These are phyloP conservation scores for Globisporangium spiculum DNA, from an alignment of 352 stramenopile species.

Conservation along the genomic window DNA sequence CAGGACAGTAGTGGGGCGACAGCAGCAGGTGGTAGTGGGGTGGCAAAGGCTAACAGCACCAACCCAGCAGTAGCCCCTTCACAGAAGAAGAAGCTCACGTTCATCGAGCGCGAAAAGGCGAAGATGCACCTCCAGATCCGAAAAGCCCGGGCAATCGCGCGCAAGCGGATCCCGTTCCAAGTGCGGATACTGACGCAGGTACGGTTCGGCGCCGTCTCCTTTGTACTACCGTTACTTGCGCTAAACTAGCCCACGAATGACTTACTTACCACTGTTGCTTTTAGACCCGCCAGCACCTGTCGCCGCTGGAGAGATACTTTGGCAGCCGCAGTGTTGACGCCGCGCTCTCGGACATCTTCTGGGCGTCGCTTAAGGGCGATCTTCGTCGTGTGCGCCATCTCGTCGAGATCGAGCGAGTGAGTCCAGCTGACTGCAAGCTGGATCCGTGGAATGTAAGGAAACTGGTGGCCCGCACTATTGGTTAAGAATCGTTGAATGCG, in stretches of 20 bases:
- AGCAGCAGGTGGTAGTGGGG: background rate
- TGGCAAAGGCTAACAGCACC: background rate
- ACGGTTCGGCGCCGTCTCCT: no score
- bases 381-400: slow-evolving; percentile 50
- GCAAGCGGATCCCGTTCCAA: slow-evolving; percentile 65
- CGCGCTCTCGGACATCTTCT: slow-evolving; percentile 67
- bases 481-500: background rate
- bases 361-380: slow-evolving; percentile 63
- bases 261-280: no score
- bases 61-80: background rate
- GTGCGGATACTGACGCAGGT: slow-evolving; percentile 61
- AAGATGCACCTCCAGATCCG: slow-evolving; percentile 58
- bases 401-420: slow-evolving; percentile 55
- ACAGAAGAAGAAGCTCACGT: slow-evolving; percentile 31
- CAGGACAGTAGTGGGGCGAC: background rate
- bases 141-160: slow-evolving; percentile 43
- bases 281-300: slow-evolving; percentile 36
- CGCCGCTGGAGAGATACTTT: slow-evolving; percentile 71
- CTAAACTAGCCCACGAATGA: no score
- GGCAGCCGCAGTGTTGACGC: slow-evolving; percentile 42
- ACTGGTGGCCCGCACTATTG: background rate
- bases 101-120: slow-evolving; percentile 48
- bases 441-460: slow-evolving; percentile 68
- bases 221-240: no score
- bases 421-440: slow-evolving; percentile 35